Evolutionary conservation across 2,329 filamentous ascomycete species (phyloP).

Genomic region (Bipolaris zeicola): DNA sequence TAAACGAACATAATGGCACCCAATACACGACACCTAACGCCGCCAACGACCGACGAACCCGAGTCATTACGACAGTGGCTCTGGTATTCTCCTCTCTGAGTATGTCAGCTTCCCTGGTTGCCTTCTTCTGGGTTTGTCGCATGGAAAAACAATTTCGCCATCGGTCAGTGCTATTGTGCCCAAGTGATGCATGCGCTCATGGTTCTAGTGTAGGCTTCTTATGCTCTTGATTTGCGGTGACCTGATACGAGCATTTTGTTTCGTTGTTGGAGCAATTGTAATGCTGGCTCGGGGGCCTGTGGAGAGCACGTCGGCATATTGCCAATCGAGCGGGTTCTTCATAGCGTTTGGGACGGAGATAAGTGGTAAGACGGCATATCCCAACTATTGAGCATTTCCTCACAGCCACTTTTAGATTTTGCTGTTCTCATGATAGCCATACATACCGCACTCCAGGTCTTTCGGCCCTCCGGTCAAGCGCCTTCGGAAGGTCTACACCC

Average conservation of each 20-base stretch:
- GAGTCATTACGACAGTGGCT: constrained; percentile 44
- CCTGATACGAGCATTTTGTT: constrained; percentile 71
- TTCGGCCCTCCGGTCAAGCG: constrained; percentile 56
- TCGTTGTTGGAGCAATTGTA: constrained; percentile 67
- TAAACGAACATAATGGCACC: constrained; percentile 2
- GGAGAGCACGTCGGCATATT: constrained; percentile 61
- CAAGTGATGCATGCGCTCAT: not conserved
- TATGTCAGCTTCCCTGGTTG: constrained; percentile 60
- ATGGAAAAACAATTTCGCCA: constrained; percentile 78
- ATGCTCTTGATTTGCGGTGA: constrained; percentile 76
- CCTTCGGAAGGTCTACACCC: constrained; percentile 71
- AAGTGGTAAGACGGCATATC: constrained; percentile 54
- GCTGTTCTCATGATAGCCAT: constrained; percentile 74
- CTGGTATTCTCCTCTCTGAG: constrained; percentile 56
- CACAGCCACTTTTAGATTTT: constrained; percentile 56
- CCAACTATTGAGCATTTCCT: not conserved
- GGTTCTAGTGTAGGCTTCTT: constrained; percentile 62
- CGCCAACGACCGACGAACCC: constrained; percentile 20
- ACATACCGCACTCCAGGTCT: constrained; percentile 74
- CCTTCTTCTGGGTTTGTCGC: constrained; percentile 73
- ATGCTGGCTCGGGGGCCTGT: constrained; percentile 61
- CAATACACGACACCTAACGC: constrained; percentile 8
- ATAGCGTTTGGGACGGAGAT: constrained; percentile 70
- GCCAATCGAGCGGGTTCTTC: constrained; percentile 72
- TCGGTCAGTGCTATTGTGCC: constrained; percentile 57